Evolutionary conservation across 768 basidiomycete species (phyloP).

Genomic region (Trametes gibbosa): DNA sequence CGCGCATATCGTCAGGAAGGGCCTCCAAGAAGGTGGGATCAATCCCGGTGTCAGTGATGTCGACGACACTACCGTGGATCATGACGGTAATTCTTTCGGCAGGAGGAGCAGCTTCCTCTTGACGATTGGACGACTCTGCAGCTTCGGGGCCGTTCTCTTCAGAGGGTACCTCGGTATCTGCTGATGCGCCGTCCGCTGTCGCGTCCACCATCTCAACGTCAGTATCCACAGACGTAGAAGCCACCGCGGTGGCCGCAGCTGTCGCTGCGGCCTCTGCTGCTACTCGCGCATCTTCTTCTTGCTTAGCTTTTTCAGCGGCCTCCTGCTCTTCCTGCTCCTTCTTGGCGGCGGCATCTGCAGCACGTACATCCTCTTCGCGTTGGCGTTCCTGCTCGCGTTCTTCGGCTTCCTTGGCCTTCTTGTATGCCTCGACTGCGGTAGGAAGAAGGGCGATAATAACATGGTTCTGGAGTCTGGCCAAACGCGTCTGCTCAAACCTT

Average conservation of each 20-base stretch:
- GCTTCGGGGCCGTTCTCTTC: conserved; percentile 18
- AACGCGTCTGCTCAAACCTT: conserved; percentile 65
- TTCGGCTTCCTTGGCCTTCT: conserved; percentile 32
- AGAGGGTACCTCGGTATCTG: conserved; percentile 12
- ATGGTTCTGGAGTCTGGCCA: conserved; percentile 67
- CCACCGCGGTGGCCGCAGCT: conserved; percentile 9
- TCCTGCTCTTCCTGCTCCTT: conserved; percentile 36
- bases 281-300: conserved; percentile 32
- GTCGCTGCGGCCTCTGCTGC: conserved; percentile 20
- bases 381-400: conserved; percentile 38
- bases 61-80: conserved; percentile 90
- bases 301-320: conserved; percentile 38
- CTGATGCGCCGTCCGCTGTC: background rate
- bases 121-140: conserved; percentile 23
- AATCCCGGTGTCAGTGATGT: conserved; percentile 98
- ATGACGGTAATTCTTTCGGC: conserved; percentile 76
- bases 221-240: conserved; percentile 12
- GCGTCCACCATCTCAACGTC: conserved; percentile 16
- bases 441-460: conserved; percentile 74
- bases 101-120: conserved; percentile 24
- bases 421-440: conserved; percentile 65
- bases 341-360: conserved; percentile 46
- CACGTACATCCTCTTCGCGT: conserved; percentile 49
- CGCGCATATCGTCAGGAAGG: conserved; percentile 96
- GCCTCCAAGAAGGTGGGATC: conserved; percentile 98